These are phyloP conservation scores for Boletus smithii DNA, from an alignment of 1,284 basidiomycete species.

Conservation along the genomic window DNA sequence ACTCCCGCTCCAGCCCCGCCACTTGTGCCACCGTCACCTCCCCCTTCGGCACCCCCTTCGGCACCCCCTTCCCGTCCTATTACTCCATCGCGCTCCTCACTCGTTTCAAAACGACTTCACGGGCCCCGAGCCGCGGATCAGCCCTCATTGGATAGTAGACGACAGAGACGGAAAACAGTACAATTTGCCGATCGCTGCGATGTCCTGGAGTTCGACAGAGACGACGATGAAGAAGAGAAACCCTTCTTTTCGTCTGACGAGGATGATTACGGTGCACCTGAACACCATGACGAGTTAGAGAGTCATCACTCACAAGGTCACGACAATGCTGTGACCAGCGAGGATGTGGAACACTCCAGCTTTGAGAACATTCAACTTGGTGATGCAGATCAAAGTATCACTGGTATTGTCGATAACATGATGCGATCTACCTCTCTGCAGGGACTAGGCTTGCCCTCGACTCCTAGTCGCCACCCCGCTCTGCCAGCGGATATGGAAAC, in stretches of 20 bases:
- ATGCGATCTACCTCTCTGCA: constrained; percentile 36
- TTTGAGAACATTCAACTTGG: constrained; percentile 21
- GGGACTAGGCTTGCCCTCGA: constrained; percentile 32
- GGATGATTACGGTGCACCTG: constrained; percentile 33
- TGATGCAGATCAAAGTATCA: constrained; percentile 57
- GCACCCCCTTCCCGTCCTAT: constrained; percentile 32
- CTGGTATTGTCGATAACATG: constrained; percentile 61
- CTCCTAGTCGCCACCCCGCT: constrained; percentile 29
- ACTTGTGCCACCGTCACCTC: constrained; percentile 27
- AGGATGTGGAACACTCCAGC: constrained; percentile 22
- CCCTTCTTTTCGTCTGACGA: constrained; percentile 41
- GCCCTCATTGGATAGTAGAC: constrained; percentile 42
- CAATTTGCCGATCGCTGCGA: constrained; percentile 85
- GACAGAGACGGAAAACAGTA: constrained; percentile 73
- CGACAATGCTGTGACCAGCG: constrained; percentile 15
- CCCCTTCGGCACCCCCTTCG: constrained; percentile 23
- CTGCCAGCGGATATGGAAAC: constrained; percentile 52
- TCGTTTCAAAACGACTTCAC: constrained; percentile 78
- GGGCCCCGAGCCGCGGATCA: constrained; percentile 69
- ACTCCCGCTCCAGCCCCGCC: constrained; percentile 2
- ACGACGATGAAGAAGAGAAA: constrained; percentile 53
- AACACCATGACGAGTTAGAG: constrained; percentile 17
- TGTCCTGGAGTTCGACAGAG: constrained; percentile 80
- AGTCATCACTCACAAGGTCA: constrained; percentile 15
- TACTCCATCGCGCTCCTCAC: constrained; percentile 66